Base-by-base conservation (phyloP, 1,139 yeast genomes). In the Yamadazyma sp. region DNA sequence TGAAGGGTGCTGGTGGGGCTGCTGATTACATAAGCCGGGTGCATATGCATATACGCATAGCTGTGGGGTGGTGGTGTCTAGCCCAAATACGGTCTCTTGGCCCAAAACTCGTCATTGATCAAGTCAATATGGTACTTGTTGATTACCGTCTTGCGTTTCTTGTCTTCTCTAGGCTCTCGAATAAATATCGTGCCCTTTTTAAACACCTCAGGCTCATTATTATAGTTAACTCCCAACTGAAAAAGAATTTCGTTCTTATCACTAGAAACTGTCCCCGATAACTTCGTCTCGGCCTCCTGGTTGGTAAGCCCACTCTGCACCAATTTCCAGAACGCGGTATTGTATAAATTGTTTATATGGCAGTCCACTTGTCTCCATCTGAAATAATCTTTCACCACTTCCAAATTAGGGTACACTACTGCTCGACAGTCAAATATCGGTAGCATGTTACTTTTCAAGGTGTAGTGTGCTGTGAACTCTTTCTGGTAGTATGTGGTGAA, bases 361-460 rank as follows among this genome's bases (percentile, higher is more conserved):
- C 98, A 92, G 57, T 92, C 99, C 1, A 85, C 98, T 57, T 88
- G 97, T 50, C 99, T 72, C 99, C 99, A 94, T 39, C 86, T 67
- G 46, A 94, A 76, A 56, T 94, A 94, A 57, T 92, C 97, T 38
- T 86, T 69, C 2, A 90, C 70, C 2, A 71, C 66, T 8, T 65
- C 53, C 20, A 66, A 50, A 40, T 75, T 78, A 0, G 99, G 99
- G 52, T 92, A 92, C 2, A 80, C 65, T 10, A 92, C 95, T 1
- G 95, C 95, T 33, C 99, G 67, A 0, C 95, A 89, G 61, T 92
- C 99, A 60, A 92, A 92, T 25, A 85, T 81, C 0, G 98, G 98
- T 35, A 92, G 59, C 42, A 76, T 70, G 9, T 63, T 64, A 9
- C 71, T 47, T 15, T 56, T 51, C 7, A 46, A 45, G 11, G 70